Percentiles rank a stretch among this genome's conserved stretches.
Conservation (phyloP, 306 rosid genomes). For the Argentina anserina region DNA sequence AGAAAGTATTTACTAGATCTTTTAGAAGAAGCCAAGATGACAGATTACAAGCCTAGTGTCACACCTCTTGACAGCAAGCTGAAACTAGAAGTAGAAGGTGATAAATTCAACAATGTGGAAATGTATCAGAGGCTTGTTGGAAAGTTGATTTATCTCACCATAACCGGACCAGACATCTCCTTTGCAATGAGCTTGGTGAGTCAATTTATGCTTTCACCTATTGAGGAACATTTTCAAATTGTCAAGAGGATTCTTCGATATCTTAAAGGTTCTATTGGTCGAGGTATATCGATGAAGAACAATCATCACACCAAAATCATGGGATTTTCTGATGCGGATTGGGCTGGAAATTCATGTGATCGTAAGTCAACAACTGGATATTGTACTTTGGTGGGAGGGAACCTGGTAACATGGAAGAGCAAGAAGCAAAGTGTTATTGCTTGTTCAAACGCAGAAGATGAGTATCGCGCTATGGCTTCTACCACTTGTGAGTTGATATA, state of each 20-base stretch:
- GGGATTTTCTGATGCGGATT: not conserved
- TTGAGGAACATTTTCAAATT: not conserved
- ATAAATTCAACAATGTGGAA: no score
- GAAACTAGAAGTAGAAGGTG: not conserved
- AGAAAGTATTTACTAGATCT: no score
- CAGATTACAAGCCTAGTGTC: no score
- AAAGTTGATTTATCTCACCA: not conserved
- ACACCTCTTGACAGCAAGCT: no score
- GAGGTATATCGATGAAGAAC: not conserved
- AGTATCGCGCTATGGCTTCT: no score
- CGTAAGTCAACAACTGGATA: not conserved
- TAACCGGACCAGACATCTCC: not conserved
- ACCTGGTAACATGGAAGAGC: no score
- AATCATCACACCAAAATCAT: not conserved
- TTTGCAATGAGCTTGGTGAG: no score
- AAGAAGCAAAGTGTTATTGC: no score
- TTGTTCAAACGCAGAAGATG: no score
- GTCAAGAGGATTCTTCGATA: not conserved
- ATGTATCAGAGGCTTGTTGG: not conserved
- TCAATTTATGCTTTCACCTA: not conserved
- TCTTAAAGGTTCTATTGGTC: not conserved
- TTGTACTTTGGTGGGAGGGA: not conserved
- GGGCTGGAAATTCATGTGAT: not conserved
- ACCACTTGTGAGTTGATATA: no score
- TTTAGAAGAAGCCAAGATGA: no score